Percentiles rank a stretch among this genome's conserved stretches.
Evolutionary conservation across 495 filamentous ascomycete genomes (phyloP).

Genomic region (Penicillium paxilli): DNA sequence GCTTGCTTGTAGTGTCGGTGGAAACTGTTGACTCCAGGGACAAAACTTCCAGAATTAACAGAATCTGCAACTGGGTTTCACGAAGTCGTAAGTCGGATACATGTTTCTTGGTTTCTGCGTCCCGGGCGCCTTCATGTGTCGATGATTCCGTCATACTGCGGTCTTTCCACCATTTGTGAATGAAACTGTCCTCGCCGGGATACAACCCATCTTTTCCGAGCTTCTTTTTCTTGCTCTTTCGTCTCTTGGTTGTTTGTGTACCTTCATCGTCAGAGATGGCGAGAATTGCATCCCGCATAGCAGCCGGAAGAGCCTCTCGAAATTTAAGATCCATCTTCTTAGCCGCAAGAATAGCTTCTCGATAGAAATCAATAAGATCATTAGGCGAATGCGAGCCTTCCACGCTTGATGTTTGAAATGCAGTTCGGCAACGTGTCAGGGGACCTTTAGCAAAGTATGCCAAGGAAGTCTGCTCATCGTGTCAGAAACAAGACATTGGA

Average conservation of each 20-base stretch:
- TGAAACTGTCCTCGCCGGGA: slow-evolving; percentile 68
- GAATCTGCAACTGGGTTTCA: slow-evolving; percentile 88
- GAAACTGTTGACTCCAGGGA: slow-evolving; percentile 61
- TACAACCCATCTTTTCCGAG: slow-evolving; percentile 77
- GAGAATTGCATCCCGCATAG: slow-evolving; percentile 64
- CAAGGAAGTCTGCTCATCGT: slow-evolving; percentile 64
- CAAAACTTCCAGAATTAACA: slow-evolving; percentile 85
- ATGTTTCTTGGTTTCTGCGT: slow-evolving; percentile 56
- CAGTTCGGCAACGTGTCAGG: slow-evolving; percentile 78
- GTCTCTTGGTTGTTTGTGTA: slow-evolving; percentile 48
- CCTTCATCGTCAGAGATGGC: slow-evolving; percentile 60
- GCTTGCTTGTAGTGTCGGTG: slow-evolving; percentile 32
- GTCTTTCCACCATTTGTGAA: slow-evolving; percentile 76
- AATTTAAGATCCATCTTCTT: slow-evolving; percentile 87
- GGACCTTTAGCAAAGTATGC: slow-evolving; percentile 98
- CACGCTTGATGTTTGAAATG: slow-evolving; percentile 62
- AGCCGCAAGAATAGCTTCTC: slow-evolving; percentile 68
- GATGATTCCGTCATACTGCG: slow-evolving; percentile 43
- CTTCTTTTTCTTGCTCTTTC: slow-evolving; percentile 68
- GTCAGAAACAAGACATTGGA: slow-evolving; percentile 8
- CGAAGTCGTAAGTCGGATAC: slow-evolving; percentile 66
- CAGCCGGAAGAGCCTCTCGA: slow-evolving; percentile 67
- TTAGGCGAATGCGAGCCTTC: slow-evolving; percentile 22
- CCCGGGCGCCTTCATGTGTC: slow-evolving; percentile 42
- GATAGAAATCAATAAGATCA: slow-evolving; percentile 67